These are phyloP conservation scores for Leucocoprinus leucothites DNA, from an alignment of 768 basidiomycete genomes.

Conservation along the genomic window DNA sequence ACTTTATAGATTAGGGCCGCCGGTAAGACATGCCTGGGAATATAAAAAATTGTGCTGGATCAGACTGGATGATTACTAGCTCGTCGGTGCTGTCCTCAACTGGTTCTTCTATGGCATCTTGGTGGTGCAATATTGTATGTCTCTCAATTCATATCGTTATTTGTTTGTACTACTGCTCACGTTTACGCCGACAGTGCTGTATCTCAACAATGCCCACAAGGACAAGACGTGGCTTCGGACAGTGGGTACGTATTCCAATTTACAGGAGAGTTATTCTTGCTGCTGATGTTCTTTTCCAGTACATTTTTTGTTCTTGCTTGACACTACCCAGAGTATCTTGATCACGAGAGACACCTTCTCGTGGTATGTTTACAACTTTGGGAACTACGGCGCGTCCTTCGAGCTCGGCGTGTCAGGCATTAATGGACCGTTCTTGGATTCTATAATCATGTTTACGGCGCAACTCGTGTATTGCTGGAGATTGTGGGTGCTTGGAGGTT, in stretches of 20 bases:
- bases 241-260: background rate
- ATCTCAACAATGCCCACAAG: background rate
- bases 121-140: constrained; percentile 10
- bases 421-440: constrained; percentile 1
- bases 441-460: background rate
- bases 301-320: constrained; percentile 4
- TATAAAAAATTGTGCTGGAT: too few relatives aligned
- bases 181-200: background rate
- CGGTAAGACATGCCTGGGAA: too few relatives aligned
- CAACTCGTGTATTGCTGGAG: constrained; percentile 10
- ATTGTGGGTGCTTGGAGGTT: background rate
- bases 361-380: constrained; percentile 9
- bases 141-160: background rate
- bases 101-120: constrained; percentile 11
- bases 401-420: background rate
- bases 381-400: background rate
- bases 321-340: constrained; percentile 6
- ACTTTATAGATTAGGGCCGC: too few relatives aligned
- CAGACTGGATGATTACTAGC: background rate
- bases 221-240: background rate
- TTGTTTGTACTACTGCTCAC: background rate
- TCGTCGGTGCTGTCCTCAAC: constrained; percentile 3
- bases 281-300: background rate
- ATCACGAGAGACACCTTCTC: constrained; percentile 1
- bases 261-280: too few relatives aligned